A percentile compares a stretch with the other conserved stretches of the same genome.
These are phyloP conservation scores for Jimgerdemannia flammicorona DNA, from an alignment of 192 early-diverging fungal species.

Conservation along the genomic window DNA sequence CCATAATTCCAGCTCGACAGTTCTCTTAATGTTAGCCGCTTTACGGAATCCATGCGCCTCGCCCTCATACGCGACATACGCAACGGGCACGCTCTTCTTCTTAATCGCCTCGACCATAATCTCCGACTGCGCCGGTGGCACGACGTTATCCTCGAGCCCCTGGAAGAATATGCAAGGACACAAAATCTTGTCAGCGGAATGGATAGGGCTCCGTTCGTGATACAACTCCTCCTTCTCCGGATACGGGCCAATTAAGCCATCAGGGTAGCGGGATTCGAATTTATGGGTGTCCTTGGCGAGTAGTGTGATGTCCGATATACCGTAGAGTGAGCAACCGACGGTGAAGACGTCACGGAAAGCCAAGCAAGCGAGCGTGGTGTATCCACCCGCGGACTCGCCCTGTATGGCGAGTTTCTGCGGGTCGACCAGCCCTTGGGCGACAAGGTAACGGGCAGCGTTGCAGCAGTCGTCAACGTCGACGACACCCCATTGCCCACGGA, in stretches of 20 bases:
- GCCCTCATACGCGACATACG: constrained; percentile 59
- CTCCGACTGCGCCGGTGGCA: constrained; percentile 73
- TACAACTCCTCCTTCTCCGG: constrained; percentile 53
- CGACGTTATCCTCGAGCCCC: constrained; percentile 69
- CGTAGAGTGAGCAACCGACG: constrained; percentile 65
- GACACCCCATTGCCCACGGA: constrained; percentile 66
- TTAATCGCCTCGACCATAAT: constrained; percentile 67
- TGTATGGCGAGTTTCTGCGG: constrained; percentile 56
- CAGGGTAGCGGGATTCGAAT: constrained; percentile 67
- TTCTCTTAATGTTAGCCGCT: constrained; percentile 58
- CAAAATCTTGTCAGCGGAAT: constrained; percentile 51
- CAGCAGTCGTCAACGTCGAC: constrained; percentile 80
- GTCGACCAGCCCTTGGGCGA: constrained; percentile 53
- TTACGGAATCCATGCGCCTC: constrained; percentile 72
- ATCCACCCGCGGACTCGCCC: constrained; percentile 70
- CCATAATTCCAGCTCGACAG: constrained; percentile 58
- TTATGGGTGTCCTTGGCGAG: constrained; percentile 78
- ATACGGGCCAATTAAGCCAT: constrained; percentile 58
- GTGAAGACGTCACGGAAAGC: constrained; percentile 74
- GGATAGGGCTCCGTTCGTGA: constrained; percentile 58
- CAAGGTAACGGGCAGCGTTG: constrained; percentile 61
- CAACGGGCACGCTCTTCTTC: constrained; percentile 53
- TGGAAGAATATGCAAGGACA: constrained; percentile 73
- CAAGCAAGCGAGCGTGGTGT: constrained; percentile 57
- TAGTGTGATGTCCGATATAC: constrained; percentile 65